Base-by-base conservation (phyloP, 192 early-diverging fungal species). In the Cladochytrium replicatum region DNA sequence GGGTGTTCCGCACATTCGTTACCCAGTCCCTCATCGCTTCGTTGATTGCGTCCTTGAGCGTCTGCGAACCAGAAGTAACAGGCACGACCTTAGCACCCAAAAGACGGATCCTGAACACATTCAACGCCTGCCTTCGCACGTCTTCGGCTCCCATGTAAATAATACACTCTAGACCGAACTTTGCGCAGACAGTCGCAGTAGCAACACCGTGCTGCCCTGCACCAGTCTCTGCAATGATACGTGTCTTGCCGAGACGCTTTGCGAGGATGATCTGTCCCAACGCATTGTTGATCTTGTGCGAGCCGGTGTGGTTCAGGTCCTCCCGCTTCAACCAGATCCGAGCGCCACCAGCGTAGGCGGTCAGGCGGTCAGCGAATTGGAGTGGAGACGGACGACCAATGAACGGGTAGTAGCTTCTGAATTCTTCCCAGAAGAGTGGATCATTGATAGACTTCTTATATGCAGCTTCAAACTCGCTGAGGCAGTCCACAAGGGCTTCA, bases 21-120 rank as follows among this genome's bases (percentile, higher is more conserved):
- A 95, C 91, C 91, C 91, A 94, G 68, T 99, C 93, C 54, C 95
- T 79, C 89, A 96, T 88, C 22, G 95, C 95, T 63, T 94, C 95
- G 61, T 99, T 99, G 59, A 96, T 84, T 32, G 95, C 95, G 73
- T 99, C 95, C 69, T 99, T 99, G 49, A 96, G 80, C 3, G 93
- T 96, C 54, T 64, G 59, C 40, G 79, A 79, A 23, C n/a, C 61
- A 4, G 62, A 66, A 19, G 60, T 60, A 13, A 91, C 91, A 21
- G 91, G 76, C 19, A 99, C 71, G 24, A 99, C 93, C 26, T 81
- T 84, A 27, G 88, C 95, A 48, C 95, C 95, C 43, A 99, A 70
- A 60, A 96, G 74, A 34, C 78, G 74, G 63, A 99, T 99, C 39
- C 95, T 75, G 75, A 96, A 96, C 1, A 99, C 93, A 52, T 99